Evolutionary conservation across 169 alveolate species (phyloP).

Genomic region (Plasmodium chabaudi): DNA sequence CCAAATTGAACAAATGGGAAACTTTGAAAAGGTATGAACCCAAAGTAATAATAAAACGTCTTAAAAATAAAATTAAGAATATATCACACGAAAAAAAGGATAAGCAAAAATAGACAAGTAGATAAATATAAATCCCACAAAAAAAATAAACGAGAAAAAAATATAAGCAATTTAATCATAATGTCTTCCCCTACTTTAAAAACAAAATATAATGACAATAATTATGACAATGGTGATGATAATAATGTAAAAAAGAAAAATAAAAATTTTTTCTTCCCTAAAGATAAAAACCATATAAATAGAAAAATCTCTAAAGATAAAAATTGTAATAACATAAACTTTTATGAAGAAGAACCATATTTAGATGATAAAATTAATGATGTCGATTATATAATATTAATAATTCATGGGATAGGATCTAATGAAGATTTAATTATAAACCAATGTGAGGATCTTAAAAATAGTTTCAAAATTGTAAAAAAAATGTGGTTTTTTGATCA

Average conservation of each 20-base stretch:
- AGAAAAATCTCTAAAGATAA: conserved; percentile 23
- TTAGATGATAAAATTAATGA: conserved; percentile 65
- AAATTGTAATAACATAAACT: conserved; percentile 36
- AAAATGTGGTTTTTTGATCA: conserved; percentile 84
- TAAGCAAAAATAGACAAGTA: background rate
- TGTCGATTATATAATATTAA: conserved; percentile 81
- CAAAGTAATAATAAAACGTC: background rate
- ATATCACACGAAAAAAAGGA: background rate
- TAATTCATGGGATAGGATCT: conserved; percentile 86
- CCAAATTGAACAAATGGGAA: background rate
- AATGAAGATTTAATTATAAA: conserved; percentile 73
- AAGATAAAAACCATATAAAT: conserved; percentile 17
- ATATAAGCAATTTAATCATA: conserved; percentile 1
- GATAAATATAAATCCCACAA: background rate
- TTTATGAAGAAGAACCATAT: conserved; percentile 74
- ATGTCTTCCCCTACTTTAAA: conserved; percentile 23
- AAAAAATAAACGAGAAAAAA: conserved; percentile 6
- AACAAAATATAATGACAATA: conserved; percentile 11
- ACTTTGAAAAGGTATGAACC: background rate
- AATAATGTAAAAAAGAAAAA: conserved; percentile 28
- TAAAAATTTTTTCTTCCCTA: conserved; percentile 32
- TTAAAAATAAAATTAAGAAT: background rate
- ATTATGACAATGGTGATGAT: background rate
- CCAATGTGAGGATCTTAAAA: conserved; percentile 81
- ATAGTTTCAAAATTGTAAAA: conserved; percentile 79